Evolutionary conservation across 164 flowering plant genomes (phyloP), one percentile per base, ranked within the genome.

Genomic region (Liquidambar formosana): DNA sequence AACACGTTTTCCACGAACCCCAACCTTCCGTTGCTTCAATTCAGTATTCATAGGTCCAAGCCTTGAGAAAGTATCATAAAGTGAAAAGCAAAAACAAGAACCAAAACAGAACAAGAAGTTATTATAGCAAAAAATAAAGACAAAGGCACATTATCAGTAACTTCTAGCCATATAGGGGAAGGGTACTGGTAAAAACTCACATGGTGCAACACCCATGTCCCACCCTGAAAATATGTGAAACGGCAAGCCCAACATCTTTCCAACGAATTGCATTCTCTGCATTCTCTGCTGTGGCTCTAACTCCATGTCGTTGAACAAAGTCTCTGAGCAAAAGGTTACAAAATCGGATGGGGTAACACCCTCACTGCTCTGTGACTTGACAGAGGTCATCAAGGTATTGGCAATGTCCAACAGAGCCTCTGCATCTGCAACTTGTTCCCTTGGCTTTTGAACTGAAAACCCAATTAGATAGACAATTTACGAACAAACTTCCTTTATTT

Each of bases 401-500:
- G 97, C 73, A 28, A 95, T 83, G 68, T 86, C 96, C 62, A 89
- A 73, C 16, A 95, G 77, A 9, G 96, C 91, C 73, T 93, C 94
- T n/a, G 97, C 97, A 82, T 95, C 99, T 15, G 94, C 95, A 56
- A 95, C 92, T 75, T 95, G 99, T 58, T 95, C 99, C 66, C 97
- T 83, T 8, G 99, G 97, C 68, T 86, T 89, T 70, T 81, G 83
- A 68, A 95, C 99, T 93, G 84, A 68, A 78, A 68, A 18, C 66
- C 65, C 27, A 61, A 43, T 14, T 28, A n/a, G 41, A 11, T 33
- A 38, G 45, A 22, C 18, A 67, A 46, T 19, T 53, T 9, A n/a
- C 21, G 38, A 21, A 23, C 12, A 10, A 19, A 49, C 12, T 54
- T 49, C 9, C 1, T 19, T 5, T n/a, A 21, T 43, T 57, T n/a